Evolutionary conservation across 2,329 filamentous ascomycete species (phyloP).

Genomic region (Cladobotryum protrusum): DNA sequence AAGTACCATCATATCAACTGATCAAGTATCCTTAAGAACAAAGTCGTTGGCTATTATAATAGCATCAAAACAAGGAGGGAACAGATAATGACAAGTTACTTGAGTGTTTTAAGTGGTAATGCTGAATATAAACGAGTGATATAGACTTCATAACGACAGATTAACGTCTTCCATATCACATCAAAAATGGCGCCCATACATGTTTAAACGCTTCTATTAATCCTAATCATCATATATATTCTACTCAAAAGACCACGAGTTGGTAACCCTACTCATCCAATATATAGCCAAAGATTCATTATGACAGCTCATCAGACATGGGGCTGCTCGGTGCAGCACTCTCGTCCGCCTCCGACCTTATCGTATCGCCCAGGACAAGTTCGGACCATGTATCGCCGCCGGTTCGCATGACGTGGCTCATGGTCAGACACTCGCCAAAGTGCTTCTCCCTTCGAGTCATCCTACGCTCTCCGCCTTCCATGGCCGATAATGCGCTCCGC

Average conservation of each 20-base stretch:
- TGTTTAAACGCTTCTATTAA: not conserved
- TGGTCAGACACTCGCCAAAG: conserved; percentile 58
- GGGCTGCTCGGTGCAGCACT: conserved; percentile 9
- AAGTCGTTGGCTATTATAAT: too few species aligned
- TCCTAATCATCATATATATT: not conserved
- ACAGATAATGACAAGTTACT: too few species aligned
- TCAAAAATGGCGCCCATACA: too few species aligned
- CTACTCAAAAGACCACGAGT: not conserved
- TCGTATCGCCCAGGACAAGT: conserved; percentile 15
- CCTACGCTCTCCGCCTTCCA: conserved; percentile 66
- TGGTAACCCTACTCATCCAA: not conserved
- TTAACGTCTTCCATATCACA: too few species aligned
- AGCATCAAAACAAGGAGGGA: too few species aligned
- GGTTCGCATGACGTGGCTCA: conserved; percentile 59
- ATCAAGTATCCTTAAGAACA: too few species aligned
- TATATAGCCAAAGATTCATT: not conserved
- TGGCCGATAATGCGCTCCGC: conserved; percentile 65
- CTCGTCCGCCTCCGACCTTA: conserved; percentile 12
- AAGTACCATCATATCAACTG: too few species aligned
- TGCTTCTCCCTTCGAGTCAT: conserved; percentile 65
- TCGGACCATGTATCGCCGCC: conserved; percentile 40
- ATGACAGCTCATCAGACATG: conserved; percentile 7
- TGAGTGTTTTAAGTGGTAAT: too few species aligned
- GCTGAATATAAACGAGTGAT: too few species aligned
- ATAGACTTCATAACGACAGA: too few species aligned